These are phyloP conservation scores for Ceratocystis papillata DNA, from an alignment of 2,329 filamentous ascomycete species.

Conservation along the genomic window DNA sequence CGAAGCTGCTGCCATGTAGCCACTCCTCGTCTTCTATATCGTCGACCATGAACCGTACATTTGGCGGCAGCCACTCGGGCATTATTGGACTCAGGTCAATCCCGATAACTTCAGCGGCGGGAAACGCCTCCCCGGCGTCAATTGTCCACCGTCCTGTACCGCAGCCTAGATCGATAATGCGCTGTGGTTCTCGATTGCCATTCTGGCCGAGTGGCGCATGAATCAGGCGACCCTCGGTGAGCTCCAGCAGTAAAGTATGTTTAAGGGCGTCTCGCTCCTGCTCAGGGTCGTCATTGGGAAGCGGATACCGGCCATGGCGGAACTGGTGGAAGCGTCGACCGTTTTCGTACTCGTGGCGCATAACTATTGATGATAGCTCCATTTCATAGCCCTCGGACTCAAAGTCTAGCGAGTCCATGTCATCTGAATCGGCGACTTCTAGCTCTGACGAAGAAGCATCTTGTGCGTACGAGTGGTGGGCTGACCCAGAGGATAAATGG, in stretches of 20 bases:
- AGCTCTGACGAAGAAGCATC: constrained; percentile 15
- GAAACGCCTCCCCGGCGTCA: constrained; percentile 37
- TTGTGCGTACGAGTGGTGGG: background rate
- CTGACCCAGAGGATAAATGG: background rate
- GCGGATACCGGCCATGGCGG: constrained; percentile 36
- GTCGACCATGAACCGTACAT: constrained; percentile 52
- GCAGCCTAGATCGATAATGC: constrained; percentile 41
- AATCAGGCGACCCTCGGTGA: constrained; percentile 35
- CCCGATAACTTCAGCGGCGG: constrained; percentile 34
- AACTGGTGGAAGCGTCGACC: constrained; percentile 36
- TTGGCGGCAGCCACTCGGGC: constrained; percentile 43
- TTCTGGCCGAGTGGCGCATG: constrained; percentile 34
- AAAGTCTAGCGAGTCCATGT: constrained; percentile 25
- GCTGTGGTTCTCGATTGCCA: constrained; percentile 29
- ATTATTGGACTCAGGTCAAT: constrained; percentile 40
- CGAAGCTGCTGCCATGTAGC: constrained; percentile 40
- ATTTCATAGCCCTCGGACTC: constrained; percentile 31
- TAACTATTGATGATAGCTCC: constrained; percentile 22
- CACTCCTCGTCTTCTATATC: constrained; percentile 49
- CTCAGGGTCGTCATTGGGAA: constrained; percentile 39
- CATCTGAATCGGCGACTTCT: constrained; percentile 19
- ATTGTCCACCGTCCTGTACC: constrained; percentile 46
- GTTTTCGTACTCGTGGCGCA: constrained; percentile 24
- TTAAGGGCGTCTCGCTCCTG: constrained; percentile 39
- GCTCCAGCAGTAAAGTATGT: constrained; percentile 38